Evolutionary conservation across 78 protist genomes (phyloP).

Genomic region (Neovahlkampfia damariscottae): DNA sequence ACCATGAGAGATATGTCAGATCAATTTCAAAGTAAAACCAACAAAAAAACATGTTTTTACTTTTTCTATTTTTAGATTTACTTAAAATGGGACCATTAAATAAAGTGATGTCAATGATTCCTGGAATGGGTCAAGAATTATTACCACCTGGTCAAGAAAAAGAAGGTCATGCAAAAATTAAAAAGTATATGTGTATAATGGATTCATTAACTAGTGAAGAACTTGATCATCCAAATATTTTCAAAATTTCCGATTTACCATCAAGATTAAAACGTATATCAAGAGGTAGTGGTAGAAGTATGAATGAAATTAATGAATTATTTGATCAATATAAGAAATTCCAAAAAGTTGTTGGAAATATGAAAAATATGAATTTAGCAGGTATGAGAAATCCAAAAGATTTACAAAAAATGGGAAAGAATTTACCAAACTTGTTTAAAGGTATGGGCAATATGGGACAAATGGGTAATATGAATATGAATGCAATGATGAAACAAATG

Average conservation of each 20-base stretch:
- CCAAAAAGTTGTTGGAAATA: slow-evolving; percentile 38
- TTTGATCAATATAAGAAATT: slow-evolving; percentile 54
- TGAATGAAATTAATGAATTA: slow-evolving; percentile 59
- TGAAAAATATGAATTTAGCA: slow-evolving; percentile 33
- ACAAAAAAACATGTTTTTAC: too few species aligned
- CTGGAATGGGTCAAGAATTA: slow-evolving; percentile 37
- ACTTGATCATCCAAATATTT: background rate
- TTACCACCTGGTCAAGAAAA: slow-evolving; percentile 33
- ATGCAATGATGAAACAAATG: slow-evolving; percentile 22
- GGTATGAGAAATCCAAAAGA: background rate
- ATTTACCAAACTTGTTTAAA: slow-evolving; percentile 59
- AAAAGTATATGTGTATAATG: slow-evolving; percentile 70
- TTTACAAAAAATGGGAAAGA: slow-evolving; percentile 10
- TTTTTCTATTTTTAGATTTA: too few species aligned
- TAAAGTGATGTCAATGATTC: slow-evolving; percentile 58
- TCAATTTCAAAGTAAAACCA: slow-evolving; percentile 71
- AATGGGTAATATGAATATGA: slow-evolving; percentile 47
- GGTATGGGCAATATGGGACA: slow-evolving; percentile 72
- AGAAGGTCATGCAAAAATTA: slow-evolving; percentile 38
- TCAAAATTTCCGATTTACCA: slow-evolving; percentile 33
- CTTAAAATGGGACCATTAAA: slow-evolving; percentile 81
- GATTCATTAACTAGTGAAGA: slow-evolving; percentile 81
- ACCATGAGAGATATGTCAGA: slow-evolving; percentile 89
- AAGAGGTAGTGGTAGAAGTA: slow-evolving; percentile 64
- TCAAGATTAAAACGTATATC: slow-evolving; percentile 56